Evolutionary conservation across 179 eudicot species (phyloP), one percentile per base, ranked within the genome.

Genomic region (Sideroxylon spinosum): DNA sequence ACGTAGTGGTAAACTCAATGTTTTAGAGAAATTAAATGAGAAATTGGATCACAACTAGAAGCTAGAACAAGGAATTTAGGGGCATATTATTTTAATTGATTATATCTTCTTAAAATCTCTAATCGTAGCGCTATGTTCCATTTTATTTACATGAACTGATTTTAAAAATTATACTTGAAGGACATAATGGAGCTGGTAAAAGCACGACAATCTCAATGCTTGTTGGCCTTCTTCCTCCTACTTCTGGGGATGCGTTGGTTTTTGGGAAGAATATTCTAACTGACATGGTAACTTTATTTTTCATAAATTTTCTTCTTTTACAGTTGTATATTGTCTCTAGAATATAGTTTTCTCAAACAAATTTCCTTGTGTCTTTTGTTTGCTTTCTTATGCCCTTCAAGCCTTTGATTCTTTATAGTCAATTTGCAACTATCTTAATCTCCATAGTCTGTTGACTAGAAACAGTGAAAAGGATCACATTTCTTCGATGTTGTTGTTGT

Each of bases 171-270:
- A 17, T 46, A 67, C 71, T 29, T 82, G 79, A 82, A 95, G 99
- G 99, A 71, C 98, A 97, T 83, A 97, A 97, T 91, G 99, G 99
- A 80, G 99, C 99, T 84, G 99, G 99, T 78, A 97, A 96, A 86
- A 97, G 99, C 90, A 97, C 97, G 59, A 94, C 99, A 76, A 97
- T 97, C 76, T 92, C 99, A 70, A 94, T 94, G 99, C 96, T 97
- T 80, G 99, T 92, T 82, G 99, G 99, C 78, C 99, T 97, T 86
- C 85, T 91, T 81, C 83, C 86, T 75, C 99, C 98, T 28, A 88
- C 97, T 50, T 89, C 95, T 73, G 99, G 99, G 61, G 98, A 97
- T 91, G 99, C 99, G 78, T 87, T 97, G 86, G 84, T 97, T 68
- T 87, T 91, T 69, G 98, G 98, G 64, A 94, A 82, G 86, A 94